These are phyloP conservation scores for Closterium sp. DNA, from an alignment of 139 green algal genomes.

Conservation along the genomic window DNA sequence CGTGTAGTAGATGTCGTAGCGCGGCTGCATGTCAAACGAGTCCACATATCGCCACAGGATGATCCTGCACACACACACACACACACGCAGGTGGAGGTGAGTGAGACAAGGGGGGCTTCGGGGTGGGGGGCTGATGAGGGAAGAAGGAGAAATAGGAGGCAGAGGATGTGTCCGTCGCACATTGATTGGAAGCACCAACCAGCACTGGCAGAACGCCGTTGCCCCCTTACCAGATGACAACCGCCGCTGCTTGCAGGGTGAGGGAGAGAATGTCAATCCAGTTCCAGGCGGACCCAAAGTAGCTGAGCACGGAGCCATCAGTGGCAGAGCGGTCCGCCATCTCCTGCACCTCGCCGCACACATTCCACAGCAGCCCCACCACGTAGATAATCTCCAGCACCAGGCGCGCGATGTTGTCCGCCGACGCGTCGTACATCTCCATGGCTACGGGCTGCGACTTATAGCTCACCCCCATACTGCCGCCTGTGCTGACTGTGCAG, in stretches of 20 bases:
- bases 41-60: background rate
- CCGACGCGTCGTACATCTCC: background rate
- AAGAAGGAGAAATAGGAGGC: background rate
- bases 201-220: background rate
- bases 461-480: background rate
- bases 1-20: slow-evolving; percentile 27
- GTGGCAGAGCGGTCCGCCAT: background rate
- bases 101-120: background rate
- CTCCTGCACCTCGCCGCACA: slow-evolving; percentile 34
- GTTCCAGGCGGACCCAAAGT: slow-evolving; percentile 66
- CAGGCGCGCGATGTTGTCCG: slow-evolving; percentile 33
- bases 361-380: slow-evolving; percentile 56
- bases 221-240: slow-evolving; percentile 54
- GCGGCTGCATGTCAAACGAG: background rate
- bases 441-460: background rate
- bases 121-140: background rate
- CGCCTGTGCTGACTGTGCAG: background rate
- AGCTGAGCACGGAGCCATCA: slow-evolving; percentile 30
- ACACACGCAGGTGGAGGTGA: background rate
- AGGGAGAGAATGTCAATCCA: slow-evolving; percentile 73
- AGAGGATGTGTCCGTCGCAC: no score
- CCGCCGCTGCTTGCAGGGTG: slow-evolving; percentile 60
- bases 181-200: no score
- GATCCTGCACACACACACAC: background rate
- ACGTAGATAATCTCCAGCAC: slow-evolving; percentile 69